phyloP scores from a whole-genome alignment of 1,139 yeast species.

The Suhomyces atakaporum region DNA sequence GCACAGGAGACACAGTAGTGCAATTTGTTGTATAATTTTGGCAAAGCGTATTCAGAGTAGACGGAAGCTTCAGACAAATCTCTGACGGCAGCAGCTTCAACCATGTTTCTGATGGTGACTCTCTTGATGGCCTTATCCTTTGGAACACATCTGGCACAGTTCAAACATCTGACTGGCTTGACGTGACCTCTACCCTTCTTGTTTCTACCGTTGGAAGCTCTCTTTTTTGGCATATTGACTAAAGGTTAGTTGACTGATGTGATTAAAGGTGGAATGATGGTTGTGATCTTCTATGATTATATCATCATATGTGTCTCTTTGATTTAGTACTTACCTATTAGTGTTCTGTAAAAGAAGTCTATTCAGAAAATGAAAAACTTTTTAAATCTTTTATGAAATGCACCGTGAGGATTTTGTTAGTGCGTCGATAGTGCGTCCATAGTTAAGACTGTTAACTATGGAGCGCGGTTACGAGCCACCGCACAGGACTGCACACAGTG shows the following conservation, averaged over 20 bases:
- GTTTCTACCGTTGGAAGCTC: constrained; percentile 99
- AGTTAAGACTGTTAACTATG: constrained; percentile 2
- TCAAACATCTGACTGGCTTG: constrained; percentile 99
- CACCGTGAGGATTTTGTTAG: constrained; percentile 14
- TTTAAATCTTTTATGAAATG: constrained; percentile 15
- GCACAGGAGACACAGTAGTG: constrained; percentile 99
- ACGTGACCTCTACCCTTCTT: constrained; percentile 99
- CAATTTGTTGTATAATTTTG: constrained; percentile 99
- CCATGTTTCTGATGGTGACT: constrained; percentile 99
- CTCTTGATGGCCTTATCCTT: constrained; percentile 99
- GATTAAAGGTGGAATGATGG: neutral
- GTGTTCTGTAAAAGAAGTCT: constrained; percentile 17
- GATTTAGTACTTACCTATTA: constrained; percentile 19
- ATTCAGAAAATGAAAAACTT: constrained; percentile 16
- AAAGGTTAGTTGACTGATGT: constrained; percentile 26
- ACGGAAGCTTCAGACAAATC: constrained; percentile 99
- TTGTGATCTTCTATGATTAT: neutral
- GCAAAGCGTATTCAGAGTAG: constrained; percentile 98
- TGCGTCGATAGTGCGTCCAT: constrained; percentile 4
- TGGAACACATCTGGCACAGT: constrained; percentile 99
- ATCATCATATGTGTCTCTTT: constrained; percentile 1
- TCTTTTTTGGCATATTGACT: constrained; percentile 97
- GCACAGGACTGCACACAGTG: neutral
- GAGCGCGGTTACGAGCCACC: neutral
- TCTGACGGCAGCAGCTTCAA: constrained; percentile 99